Percentiles rank a stretch among this genome's conserved stretches.
These are phyloP conservation scores for Daedalea quercina DNA, from an alignment of 768 basidiomycete species.

Conservation along the genomic window DNA sequence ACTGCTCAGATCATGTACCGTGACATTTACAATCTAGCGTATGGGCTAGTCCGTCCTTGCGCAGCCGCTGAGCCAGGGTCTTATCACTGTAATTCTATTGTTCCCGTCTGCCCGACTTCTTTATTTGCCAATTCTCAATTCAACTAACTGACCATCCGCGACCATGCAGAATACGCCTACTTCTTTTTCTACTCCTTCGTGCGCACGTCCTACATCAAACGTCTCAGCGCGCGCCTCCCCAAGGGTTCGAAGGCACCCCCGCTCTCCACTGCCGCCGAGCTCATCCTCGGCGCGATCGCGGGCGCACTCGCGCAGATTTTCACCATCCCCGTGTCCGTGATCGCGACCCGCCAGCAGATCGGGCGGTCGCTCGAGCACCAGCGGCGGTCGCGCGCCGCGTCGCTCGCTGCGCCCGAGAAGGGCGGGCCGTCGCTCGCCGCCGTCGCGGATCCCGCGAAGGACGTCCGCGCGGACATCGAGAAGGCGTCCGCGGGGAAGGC, in stretches of 20 bases:
- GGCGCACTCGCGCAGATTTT: conserved; percentile 96
- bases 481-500: conserved; percentile 8
- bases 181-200: conserved; percentile 99
- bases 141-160: neutral
- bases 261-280: conserved; percentile 72
- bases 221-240: conserved; percentile 52
- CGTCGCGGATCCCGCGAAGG: neutral
- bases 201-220: conserved; percentile 73
- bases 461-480: conserved; percentile 6
- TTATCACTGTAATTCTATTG: too few species aligned
- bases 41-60: too few species aligned
- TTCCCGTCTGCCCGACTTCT: too few species aligned
- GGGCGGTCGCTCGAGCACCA: conserved; percentile 35
- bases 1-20: too few species aligned
- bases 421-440: neutral
- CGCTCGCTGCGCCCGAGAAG: neutral
- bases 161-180: conserved; percentile 84
- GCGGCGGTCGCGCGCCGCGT: neutral
- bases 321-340: conserved; percentile 96
- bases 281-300: conserved; percentile 84
- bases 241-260: conserved; percentile 53
- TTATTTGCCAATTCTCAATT: neutral
- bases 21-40: too few species aligned
- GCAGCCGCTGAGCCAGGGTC: too few species aligned
- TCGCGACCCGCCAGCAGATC: conserved; percentile 96